A percentile compares a stretch with the other conserved stretches of the same genome.
Evolutionary conservation across 2,329 filamentous ascomycete genomes (phyloP).

Genomic region (Alternaria infectoria): DNA sequence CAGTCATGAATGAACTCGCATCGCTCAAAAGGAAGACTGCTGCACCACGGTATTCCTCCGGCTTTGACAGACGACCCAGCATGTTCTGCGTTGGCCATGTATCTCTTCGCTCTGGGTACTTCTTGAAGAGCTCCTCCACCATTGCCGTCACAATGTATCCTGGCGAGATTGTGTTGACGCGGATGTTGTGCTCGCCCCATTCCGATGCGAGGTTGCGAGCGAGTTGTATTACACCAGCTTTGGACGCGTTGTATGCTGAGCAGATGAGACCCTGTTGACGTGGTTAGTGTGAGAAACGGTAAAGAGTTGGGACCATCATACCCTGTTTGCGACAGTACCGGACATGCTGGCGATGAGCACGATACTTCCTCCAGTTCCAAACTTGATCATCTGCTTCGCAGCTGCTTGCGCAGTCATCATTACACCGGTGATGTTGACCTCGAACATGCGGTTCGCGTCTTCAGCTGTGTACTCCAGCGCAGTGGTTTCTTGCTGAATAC

Average conservation of each 20-base stretch:
- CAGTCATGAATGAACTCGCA: constrained; percentile 51
- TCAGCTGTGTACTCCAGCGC: constrained; percentile 77
- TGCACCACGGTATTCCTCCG: constrained; percentile 47
- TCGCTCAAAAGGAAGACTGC: constrained; percentile 50
- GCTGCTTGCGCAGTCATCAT: constrained; percentile 70
- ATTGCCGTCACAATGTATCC: constrained; percentile 84
- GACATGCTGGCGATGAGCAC: constrained; percentile 69
- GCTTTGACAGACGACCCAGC: constrained; percentile 60
- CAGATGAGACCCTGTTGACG: constrained; percentile 65
- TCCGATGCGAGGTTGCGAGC: constrained; percentile 73
- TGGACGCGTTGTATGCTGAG: constrained; percentile 76
- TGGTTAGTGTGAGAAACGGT: constrained; percentile 16
- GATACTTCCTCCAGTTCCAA: constrained; percentile 66
- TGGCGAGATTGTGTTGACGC: constrained; percentile 81
- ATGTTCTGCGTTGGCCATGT: constrained; percentile 87
- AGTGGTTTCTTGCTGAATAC: constrained; percentile 81
- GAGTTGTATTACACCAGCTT: constrained; percentile 76
- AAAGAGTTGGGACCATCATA: constrained; percentile 49
- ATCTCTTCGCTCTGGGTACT: constrained; percentile 69
- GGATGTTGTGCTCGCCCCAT: constrained; percentile 75
- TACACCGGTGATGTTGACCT: constrained; percentile 66
- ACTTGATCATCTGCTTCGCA: constrained; percentile 68
- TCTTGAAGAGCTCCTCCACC: constrained; percentile 79
- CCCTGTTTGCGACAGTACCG: constrained; percentile 66
- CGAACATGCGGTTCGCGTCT: constrained; percentile 68